A percentile compares a stretch with the other conserved stretches of the same genome.
These are phyloP conservation scores for Clarkia xantiana DNA, from an alignment of 345 rosid genomes.

Conservation along the genomic window DNA sequence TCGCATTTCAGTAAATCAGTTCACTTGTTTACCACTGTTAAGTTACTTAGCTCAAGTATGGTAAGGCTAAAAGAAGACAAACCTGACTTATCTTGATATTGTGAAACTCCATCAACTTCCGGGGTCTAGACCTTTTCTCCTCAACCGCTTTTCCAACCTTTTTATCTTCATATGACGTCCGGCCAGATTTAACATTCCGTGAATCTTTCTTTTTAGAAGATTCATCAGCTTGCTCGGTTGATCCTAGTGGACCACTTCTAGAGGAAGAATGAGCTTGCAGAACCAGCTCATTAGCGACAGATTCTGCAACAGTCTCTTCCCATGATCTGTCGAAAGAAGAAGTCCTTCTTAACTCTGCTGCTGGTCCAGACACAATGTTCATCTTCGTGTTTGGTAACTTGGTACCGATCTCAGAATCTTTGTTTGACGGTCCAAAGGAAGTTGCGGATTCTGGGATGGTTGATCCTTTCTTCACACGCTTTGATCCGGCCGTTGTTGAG, in stretches of 20 bases:
- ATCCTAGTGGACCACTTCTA: constrained; percentile 23
- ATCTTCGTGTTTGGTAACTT: constrained; percentile 26
- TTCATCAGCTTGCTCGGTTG: constrained; percentile 60
- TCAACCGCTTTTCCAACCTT: constrained; percentile 64
- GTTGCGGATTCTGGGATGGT: constrained; percentile 45
- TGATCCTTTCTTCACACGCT: constrained; percentile 71
- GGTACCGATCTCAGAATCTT: constrained; percentile 50
- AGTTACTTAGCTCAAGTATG: not conserved
- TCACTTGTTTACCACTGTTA: too few species aligned
- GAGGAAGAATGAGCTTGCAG: constrained; percentile 40
- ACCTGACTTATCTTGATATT: constrained; percentile 97
- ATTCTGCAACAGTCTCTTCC: constrained; percentile 91
- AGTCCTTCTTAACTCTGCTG: constrained; percentile 63
- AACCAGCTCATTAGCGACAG: constrained; percentile 76
- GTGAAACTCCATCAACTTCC: constrained; percentile 83
- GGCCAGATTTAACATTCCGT: constrained; percentile 52
- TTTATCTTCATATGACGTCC: constrained; percentile 82
- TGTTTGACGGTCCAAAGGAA: constrained; percentile 29
- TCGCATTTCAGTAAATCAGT: not conserved
- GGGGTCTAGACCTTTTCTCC: constrained; percentile 82
- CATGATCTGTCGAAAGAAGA: constrained; percentile 77
- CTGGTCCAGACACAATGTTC: constrained; percentile 28
- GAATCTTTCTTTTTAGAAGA: constrained; percentile 53
- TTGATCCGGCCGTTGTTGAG: constrained; percentile 74
- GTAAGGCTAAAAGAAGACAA: constrained; percentile 6